Evolutionary conservation across 1,284 basidiomycete genomes (phyloP).

Genomic region (Ustilago curta): DNA sequence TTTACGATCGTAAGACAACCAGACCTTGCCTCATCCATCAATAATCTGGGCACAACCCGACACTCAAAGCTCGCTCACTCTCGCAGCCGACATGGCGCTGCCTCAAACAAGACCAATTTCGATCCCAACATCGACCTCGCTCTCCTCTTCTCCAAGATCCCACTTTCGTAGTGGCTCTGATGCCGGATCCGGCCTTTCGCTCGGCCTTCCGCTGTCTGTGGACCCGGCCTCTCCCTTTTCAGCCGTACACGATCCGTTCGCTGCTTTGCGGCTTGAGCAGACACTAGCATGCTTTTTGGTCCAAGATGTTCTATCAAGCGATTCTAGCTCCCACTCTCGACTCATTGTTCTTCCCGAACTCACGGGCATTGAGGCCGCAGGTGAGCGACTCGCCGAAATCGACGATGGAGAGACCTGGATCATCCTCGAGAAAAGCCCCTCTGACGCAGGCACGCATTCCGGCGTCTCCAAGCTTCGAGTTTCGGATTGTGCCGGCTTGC

Average conservation of each 20-base stretch:
- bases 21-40: neutral
- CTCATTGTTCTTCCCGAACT: constrained; percentile 26
- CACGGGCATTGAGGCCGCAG: constrained; percentile 38
- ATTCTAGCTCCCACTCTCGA: constrained; percentile 14
- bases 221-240: constrained; percentile 9
- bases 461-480: constrained; percentile 16
- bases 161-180: constrained; percentile 37
- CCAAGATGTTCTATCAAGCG: constrained; percentile 29
- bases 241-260: constrained; percentile 22
- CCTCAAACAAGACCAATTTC: constrained; percentile 35
- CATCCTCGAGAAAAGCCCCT: constrained; percentile 13
- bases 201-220: constrained; percentile 17
- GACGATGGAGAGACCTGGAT: constrained; percentile 36
- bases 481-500: constrained; percentile 36
- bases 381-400: constrained; percentile 27
- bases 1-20: neutral
- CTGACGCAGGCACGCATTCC: neutral
- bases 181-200: constrained; percentile 29
- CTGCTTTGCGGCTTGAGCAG: constrained; percentile 20
- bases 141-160: constrained; percentile 14
- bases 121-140: constrained; percentile 21
- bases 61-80: neutral
- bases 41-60: neutral
- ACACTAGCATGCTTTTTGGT: constrained; percentile 28
- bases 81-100: constrained; percentile 24